phyloP scores from a whole-genome alignment of 1,284 basidiomycete genomes.

The Wallemia ichthyophaga region DNA sequence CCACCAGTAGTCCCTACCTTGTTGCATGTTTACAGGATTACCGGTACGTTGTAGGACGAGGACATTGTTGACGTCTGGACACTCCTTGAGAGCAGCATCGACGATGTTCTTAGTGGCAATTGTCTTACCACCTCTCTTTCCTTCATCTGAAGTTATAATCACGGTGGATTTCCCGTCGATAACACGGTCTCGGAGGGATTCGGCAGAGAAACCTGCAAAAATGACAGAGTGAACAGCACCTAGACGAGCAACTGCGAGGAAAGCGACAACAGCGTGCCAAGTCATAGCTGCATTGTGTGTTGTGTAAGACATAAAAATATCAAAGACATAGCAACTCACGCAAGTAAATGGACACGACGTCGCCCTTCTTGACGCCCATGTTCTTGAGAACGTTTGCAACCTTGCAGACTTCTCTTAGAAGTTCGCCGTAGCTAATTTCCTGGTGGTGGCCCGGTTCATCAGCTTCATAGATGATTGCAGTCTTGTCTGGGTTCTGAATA shows the following conservation, averaged over 20 bases:
- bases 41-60: slow-evolving; percentile 75
- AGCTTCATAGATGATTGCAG: slow-evolving; percentile 93
- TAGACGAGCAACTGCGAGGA: slow-evolving; percentile 89
- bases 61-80: slow-evolving; percentile 62
- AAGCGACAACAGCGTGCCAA: slow-evolving; percentile 78
- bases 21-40: slow-evolving; percentile 44
- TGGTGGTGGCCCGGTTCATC: slow-evolving; percentile 65
- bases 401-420: slow-evolving; percentile 63
- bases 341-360: slow-evolving; percentile 62
- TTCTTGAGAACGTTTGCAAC: slow-evolving; percentile 74
- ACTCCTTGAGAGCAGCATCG: slow-evolving; percentile 64
- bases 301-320: neutral
- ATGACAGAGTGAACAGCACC: slow-evolving; percentile 96
- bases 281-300: slow-evolving; percentile 33
- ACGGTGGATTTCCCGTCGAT: slow-evolving; percentile 69
- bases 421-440: slow-evolving; percentile 49
- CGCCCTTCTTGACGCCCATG: slow-evolving; percentile 81
- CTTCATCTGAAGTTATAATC: slow-evolving; percentile 86
- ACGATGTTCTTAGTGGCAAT: slow-evolving; percentile 41
- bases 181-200: slow-evolving; percentile 75
- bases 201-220: slow-evolving; percentile 93
- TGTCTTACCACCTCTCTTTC: slow-evolving; percentile 66
- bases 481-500: slow-evolving; percentile 67
- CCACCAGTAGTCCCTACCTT: slow-evolving; percentile 85
- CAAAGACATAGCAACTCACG: neutral